A percentile compares a stretch with the other conserved stretches of the same genome.
These are phyloP conservation scores for Ophiostoma quercus DNA, from an alignment of 2,329 filamentous ascomycete species.

Conservation along the genomic window DNA sequence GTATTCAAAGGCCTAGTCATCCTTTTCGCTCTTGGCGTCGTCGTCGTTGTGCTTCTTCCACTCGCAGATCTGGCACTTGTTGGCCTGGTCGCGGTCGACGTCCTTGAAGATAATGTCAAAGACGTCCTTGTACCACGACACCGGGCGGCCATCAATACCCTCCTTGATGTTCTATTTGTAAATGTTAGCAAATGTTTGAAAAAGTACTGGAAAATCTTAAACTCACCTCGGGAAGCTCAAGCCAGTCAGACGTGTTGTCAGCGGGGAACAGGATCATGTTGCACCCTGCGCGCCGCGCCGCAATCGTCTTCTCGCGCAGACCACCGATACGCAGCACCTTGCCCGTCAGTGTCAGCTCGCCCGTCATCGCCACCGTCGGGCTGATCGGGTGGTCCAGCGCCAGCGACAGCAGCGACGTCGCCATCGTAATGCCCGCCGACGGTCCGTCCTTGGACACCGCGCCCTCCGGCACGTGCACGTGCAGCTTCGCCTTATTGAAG, in stretches of 20 bases:
- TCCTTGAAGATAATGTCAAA: slow-evolving; percentile 86
- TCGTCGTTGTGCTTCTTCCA: slow-evolving; percentile 47
- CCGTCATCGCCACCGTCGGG: slow-evolving; percentile 93
- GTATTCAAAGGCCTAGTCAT: slow-evolving; percentile 29
- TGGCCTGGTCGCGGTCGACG: slow-evolving; percentile 67
- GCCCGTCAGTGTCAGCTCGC: slow-evolving; percentile 91
- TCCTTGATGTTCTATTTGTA: slow-evolving; percentile 88
- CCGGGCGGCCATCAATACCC: slow-evolving; percentile 84
- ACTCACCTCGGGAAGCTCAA: slow-evolving; percentile 91
- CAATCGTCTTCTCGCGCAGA: slow-evolving; percentile 93
- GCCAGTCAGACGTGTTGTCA: slow-evolving; percentile 95
- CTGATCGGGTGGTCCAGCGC: slow-evolving; percentile 73
- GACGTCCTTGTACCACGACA: slow-evolving; percentile 89
- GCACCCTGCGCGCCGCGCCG: slow-evolving; percentile 84
- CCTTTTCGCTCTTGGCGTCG: slow-evolving; percentile 47
- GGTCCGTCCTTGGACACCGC: slow-evolving; percentile 93
- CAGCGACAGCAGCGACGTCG: slow-evolving; percentile 82
- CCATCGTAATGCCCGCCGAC: slow-evolving; percentile 95
- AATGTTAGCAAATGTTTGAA: slow-evolving; percentile 6
- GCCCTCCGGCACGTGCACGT: slow-evolving; percentile 93
- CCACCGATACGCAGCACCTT: slow-evolving; percentile 95
- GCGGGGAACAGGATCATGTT: slow-evolving; percentile 91
- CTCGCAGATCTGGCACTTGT: slow-evolving; percentile 62
- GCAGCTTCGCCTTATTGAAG: slow-evolving; percentile 91
- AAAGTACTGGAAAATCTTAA: background rate